Percentiles rank a stretch among this genome's conserved stretches.
phyloP scores from a whole-genome alignment of 2,329 filamentous ascomycete species.

The Sordariomycetes sp. region DNA sequence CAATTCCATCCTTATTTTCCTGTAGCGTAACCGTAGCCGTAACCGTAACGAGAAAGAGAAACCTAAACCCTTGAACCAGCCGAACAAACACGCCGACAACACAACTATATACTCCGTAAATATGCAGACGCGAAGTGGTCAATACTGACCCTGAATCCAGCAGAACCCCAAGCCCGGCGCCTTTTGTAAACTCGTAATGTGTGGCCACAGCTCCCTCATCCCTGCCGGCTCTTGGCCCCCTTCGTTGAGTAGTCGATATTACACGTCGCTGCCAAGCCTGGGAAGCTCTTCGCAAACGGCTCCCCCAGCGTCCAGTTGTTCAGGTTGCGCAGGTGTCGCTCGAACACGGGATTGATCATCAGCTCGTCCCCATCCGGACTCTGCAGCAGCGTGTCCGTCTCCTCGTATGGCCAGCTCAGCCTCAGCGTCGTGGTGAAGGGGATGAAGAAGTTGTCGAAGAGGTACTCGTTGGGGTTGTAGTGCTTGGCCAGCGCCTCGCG shows the following conservation, averaged over 20 bases:
- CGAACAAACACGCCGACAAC: too few relatives aligned
- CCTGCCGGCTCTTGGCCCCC: constrained; percentile 2
- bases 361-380: constrained; percentile 53
- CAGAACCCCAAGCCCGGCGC: too few relatives aligned
- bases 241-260: constrained; percentile 12
- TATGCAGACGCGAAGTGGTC: too few relatives aligned
- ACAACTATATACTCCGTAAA: too few relatives aligned
- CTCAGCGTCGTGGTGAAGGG: constrained; percentile 69
- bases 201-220: too few relatives aligned
- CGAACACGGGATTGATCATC: constrained; percentile 79
- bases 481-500: constrained; percentile 54
- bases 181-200: too few relatives aligned
- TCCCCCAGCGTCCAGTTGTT: constrained; percentile 77
- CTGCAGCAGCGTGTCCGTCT: constrained; percentile 58
- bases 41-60: too few relatives aligned
- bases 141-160: too few relatives aligned
- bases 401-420: constrained; percentile 79
- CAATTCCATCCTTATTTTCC: too few relatives aligned
- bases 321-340: constrained; percentile 64
- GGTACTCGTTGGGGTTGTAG: constrained; percentile 39
- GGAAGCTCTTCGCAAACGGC: constrained; percentile 57
- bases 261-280: constrained; percentile 26
- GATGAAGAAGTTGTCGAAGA: constrained; percentile 76
- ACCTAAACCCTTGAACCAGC: too few relatives aligned
- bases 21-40: too few relatives aligned